These are phyloP conservation scores for Purpureocillium lavendulum DNA, from an alignment of 2,329 filamentous ascomycete genomes.

Conservation along the genomic window DNA sequence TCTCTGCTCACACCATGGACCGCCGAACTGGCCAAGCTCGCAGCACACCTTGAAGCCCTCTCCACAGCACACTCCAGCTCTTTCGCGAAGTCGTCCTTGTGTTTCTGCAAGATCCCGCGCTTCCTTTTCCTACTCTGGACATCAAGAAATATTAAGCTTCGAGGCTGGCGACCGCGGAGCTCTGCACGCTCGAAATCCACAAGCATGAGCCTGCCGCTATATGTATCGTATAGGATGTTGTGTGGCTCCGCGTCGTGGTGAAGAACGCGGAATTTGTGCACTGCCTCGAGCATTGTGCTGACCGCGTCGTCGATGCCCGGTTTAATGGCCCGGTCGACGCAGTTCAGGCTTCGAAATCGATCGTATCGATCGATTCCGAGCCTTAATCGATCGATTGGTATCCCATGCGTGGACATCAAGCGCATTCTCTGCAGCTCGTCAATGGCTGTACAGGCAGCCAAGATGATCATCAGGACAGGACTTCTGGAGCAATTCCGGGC, in stretches of 20 bases:
- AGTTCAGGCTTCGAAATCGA: too few species aligned
- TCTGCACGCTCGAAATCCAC: slow-evolving; percentile 22
- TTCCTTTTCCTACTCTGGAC: slow-evolving; percentile 15
- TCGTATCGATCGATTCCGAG: too few species aligned
- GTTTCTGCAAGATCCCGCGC: slow-evolving; percentile 4
- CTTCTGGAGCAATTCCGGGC: too few species aligned
- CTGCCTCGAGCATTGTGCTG: slow-evolving; percentile 1
- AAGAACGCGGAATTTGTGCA: slow-evolving; percentile 15
- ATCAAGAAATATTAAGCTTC: slow-evolving; percentile 11
- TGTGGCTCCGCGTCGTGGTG: slow-evolving; percentile 18
- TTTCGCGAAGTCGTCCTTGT: slow-evolving; percentile 11
- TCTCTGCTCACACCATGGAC: too few species aligned
- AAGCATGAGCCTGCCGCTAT: slow-evolving; percentile 16
- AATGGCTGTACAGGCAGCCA: too few species aligned
- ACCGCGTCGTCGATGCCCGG: slow-evolving; percentile 3
- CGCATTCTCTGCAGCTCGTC: too few species aligned
- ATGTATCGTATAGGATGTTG: slow-evolving; percentile 21
- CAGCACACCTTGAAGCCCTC: not conserved
- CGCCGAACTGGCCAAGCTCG: too few species aligned
- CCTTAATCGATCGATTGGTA: too few species aligned
- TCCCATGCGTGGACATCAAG: too few species aligned
- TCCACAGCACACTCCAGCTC: slow-evolving; percentile 3
- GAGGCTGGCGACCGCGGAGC: slow-evolving; percentile 11
- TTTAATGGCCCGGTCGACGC: too few species aligned
- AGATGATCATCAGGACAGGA: too few species aligned